Percentiles rank a stretch among this genome's conserved stretches.
phyloP scores from a whole-genome alignment of 208 protist species.

The Leishmania aethiopica region DNA sequence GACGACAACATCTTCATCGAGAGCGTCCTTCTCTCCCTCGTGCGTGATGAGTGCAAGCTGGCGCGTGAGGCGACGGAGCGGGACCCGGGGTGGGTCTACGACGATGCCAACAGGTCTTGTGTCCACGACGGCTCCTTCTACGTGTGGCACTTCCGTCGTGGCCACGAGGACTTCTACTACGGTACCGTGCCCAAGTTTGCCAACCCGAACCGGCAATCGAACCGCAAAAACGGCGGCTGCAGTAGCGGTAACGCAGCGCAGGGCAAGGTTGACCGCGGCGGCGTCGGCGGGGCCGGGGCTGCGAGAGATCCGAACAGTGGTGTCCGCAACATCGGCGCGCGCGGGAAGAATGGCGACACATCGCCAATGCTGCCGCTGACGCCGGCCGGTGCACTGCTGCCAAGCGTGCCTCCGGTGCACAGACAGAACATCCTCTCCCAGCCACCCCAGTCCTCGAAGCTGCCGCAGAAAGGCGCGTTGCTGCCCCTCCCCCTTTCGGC shows the following conservation, averaged over 20 bases:
- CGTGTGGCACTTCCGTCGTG: constrained; percentile 63
- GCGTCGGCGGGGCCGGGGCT: not conserved
- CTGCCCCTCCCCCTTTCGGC: not conserved
- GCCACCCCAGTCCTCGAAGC: not conserved
- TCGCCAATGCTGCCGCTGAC: not conserved
- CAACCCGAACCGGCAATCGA: constrained; percentile 32
- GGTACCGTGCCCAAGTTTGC: constrained; percentile 78
- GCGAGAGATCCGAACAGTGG: not conserved
- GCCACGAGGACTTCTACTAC: constrained; percentile 58
- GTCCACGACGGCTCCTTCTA: constrained; percentile 62
- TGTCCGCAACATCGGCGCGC: not conserved
- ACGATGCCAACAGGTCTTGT: constrained; percentile 29
- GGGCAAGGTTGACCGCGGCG: not conserved
- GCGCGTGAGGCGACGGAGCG: constrained; percentile 55
- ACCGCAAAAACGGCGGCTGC: constrained; percentile 2
- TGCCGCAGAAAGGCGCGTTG: not conserved
- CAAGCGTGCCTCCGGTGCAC: not conserved
- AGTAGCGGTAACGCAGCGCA: not conserved
- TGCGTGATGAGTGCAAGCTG: constrained; percentile 72
- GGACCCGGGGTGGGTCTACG: constrained; percentile 56
- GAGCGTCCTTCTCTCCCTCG: constrained; percentile 64
- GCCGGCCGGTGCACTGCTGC: not conserved
- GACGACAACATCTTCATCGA: constrained; percentile 50
- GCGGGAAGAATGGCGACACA: no score
- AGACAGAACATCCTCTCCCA: not conserved